A percentile compares a stretch with the other conserved stretches of the same genome.
These are phyloP conservation scores for Scedosporium boydii DNA, from an alignment of 2,329 filamentous ascomycete species.

Conservation along the genomic window DNA sequence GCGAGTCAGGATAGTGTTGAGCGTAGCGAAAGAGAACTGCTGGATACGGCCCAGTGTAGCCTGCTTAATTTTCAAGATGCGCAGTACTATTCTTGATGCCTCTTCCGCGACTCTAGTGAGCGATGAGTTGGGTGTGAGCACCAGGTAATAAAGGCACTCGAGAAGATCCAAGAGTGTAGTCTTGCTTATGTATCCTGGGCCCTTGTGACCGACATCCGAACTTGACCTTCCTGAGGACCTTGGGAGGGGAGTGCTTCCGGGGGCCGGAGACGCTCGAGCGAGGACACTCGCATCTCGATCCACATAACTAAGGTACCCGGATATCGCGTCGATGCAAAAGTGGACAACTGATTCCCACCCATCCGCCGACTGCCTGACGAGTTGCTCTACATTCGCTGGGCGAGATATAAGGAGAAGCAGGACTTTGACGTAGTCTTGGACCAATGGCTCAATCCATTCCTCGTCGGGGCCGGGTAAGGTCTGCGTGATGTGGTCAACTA, in stretches of 20 bases:
- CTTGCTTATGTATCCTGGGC: constrained; percentile 9
- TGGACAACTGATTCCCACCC: constrained; percentile 61
- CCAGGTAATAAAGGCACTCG: constrained; percentile 55
- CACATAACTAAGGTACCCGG: constrained; percentile 34
- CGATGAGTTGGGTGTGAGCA: constrained; percentile 59
- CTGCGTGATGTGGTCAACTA: constrained; percentile 76
- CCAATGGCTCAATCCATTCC: constrained; percentile 57
- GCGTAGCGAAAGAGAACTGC: constrained; percentile 61
- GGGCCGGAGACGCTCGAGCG: constrained; percentile 37
- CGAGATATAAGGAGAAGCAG: constrained; percentile 62
- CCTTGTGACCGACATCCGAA: not conserved
- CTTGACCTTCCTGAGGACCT: constrained; percentile 1
- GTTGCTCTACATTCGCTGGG: constrained; percentile 69
- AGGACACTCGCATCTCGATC: constrained; percentile 23
- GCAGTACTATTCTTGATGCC: constrained; percentile 22
- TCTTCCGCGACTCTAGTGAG: not conserved
- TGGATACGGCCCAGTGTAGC: constrained; percentile 55
- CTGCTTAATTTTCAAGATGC: constrained; percentile 50
- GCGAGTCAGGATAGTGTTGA: constrained; percentile 61
- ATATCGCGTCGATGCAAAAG: constrained; percentile 61
- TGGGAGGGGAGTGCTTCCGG: constrained; percentile 17
- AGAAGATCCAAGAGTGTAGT: constrained; percentile 40
- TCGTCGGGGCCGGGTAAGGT: constrained; percentile 54
- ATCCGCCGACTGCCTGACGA: constrained; percentile 45
- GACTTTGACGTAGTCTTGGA: constrained; percentile 69